Evolutionary conservation across 1,284 basidiomycete species (phyloP).

Genomic region (Sphaerobolus stellatus): DNA sequence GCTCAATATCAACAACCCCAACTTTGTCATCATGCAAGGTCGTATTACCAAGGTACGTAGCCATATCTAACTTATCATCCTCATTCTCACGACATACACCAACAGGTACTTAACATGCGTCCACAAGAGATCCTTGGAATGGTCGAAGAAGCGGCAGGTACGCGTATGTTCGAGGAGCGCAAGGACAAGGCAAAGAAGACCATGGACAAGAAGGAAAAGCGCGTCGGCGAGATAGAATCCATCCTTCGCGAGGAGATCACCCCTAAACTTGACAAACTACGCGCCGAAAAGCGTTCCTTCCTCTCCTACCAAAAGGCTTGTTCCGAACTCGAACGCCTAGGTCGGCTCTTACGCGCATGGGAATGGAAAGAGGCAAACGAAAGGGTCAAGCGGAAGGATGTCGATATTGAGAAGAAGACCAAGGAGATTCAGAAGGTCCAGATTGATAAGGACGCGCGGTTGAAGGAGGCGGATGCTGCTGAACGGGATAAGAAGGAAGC

Average conservation of each 20-base stretch:
- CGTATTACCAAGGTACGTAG: slow-evolving; percentile 81
- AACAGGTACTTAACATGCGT: slow-evolving; percentile 93
- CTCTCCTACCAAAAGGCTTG: slow-evolving; percentile 90
- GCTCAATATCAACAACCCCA: slow-evolving; percentile 99
- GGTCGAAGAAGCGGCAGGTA: slow-evolving; percentile 98
- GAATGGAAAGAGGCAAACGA: slow-evolving; percentile 74
- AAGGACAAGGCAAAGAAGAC: slow-evolving; percentile 98
- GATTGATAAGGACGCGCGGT: slow-evolving; percentile 50
- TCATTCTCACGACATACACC: slow-evolving; percentile 2
- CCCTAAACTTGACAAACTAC: slow-evolving; percentile 90
- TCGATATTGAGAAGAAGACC: slow-evolving; percentile 53
- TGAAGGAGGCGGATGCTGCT: slow-evolving; percentile 49
- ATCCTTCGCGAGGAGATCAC: slow-evolving; percentile 89
- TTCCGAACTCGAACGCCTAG: slow-evolving; percentile 88
- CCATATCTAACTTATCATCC: not conserved
- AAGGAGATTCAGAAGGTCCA: slow-evolving; percentile 46
- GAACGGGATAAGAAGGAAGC: slow-evolving; percentile 62
- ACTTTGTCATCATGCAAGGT: slow-evolving; percentile 99
- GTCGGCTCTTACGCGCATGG: slow-evolving; percentile 81
- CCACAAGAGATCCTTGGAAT: slow-evolving; percentile 97
- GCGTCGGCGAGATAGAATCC: slow-evolving; percentile 85
- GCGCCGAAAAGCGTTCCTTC: slow-evolving; percentile 88
- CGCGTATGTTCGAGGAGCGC: slow-evolving; percentile 98
- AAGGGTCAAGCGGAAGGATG: slow-evolving; percentile 46
- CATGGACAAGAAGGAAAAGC: slow-evolving; percentile 97